Evolutionary conservation across 306 rosid species (phyloP), one percentile per base, ranked within the genome.

Genomic region (Cyamopsis tetragonoloba): DNA sequence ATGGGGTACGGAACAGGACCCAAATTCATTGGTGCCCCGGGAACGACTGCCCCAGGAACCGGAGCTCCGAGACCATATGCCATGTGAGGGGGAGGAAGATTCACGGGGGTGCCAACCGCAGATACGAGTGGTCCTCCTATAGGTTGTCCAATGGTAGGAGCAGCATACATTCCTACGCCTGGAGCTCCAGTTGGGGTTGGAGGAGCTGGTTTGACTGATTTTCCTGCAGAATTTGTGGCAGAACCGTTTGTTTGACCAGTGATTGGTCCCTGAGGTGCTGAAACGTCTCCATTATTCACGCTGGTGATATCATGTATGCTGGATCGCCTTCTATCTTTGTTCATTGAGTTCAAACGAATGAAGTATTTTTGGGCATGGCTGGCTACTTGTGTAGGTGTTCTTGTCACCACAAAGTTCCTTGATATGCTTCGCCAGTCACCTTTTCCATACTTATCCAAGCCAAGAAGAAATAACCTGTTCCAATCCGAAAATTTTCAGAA

Each of bases 351-450:
- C 85, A 84, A 82, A 32, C 96, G 95, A 43, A 88, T 86, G 74
- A 84, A 86, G 75, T 91, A 91, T 54, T 91, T 91, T 37, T 91
- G 96, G 63, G 97, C 96, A 61, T 91, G 97, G 82, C 96, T 91
- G 71, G 97, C 97, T 34, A 91, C 96, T 77, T 91, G 97, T 2
- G 97, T 91, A 2, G 96, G 97, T 5, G 96, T 88, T 74, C 91
- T 85, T 31, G 96, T 88, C 46, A 88, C 95, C 42, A 91, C 97
- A 70, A 76, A 88, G 76, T 88, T 86, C 26, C 96, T 85, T 3
- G 97, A 91, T 84, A 91, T 91, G 48, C 96, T 86, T 65, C 89
- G 82, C 97, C 97, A 91, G 67, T 91, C 93, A 5, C 97, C 97
- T 79, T 88, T 83, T 48, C 96, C 97, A 30, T 86, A 88, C 59